Base-by-base conservation (phyloP, 192 early-diverging fungal genomes). In the Coemansia sp. region DNA sequence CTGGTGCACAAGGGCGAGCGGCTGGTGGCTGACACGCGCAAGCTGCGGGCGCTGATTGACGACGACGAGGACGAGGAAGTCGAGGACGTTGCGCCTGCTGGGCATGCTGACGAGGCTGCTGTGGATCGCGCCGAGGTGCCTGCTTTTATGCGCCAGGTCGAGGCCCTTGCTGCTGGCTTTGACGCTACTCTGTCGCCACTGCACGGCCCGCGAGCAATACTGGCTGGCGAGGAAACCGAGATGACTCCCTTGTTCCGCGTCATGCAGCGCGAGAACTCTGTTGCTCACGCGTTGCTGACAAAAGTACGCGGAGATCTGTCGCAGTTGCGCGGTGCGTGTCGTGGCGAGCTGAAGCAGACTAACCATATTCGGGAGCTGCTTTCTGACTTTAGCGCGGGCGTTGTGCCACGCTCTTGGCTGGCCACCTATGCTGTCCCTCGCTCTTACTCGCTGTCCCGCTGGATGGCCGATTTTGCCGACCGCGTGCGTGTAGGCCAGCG, bases 11-110 rank as follows among this genome's bases (percentile, higher is more conserved):
- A 95, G 80, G 95, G 94, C 46, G 87, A 87, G 29, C 87, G 77
- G 1, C 88, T 96, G 85, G 66, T 98, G n/a, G 78, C 83, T 50
- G 96, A 97, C 64, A 88, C 94, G n/a, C 89, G 91, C 57, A 92
- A 91, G 76, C 88, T 99, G 81, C 91, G 90, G 74, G 87, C 87
- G 29, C 81, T 93, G 60, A 83, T 86, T 27, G 92, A 92, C 68
- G 96, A 96, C 47, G 95, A 95, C 64, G 95, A 95, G 34, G 88
- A 81, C 31, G 73, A 75, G 0, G 72, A 71, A 0, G 68, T 40
- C 3, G 69, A 33, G 15, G 40, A 20, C 0, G 61, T 27, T 8
- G 71, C 71, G 24, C 62, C 31, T n/a, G 50, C 57, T 40, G 36
- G n/a, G 29, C n/a, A 12, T 27, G 62, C 22, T 3, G 66, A 64